A percentile compares a stretch with the other conserved stretches of the same genome.
These are phyloP conservation scores for Lagenidium giganteum DNA, from an alignment of 352 stramenopile genomes.

Conservation along the genomic window DNA sequence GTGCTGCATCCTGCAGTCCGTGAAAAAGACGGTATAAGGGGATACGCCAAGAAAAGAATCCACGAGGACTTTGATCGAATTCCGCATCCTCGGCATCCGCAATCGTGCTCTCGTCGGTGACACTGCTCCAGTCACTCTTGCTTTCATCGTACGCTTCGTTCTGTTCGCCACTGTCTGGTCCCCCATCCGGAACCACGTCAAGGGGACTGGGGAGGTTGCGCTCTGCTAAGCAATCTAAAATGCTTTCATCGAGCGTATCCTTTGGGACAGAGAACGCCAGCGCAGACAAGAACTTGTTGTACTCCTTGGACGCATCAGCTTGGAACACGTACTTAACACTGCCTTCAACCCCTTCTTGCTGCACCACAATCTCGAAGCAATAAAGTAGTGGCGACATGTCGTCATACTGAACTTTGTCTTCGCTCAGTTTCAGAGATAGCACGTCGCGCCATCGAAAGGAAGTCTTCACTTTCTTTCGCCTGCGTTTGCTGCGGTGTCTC, in stretches of 20 bases:
- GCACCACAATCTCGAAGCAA: slow-evolving; percentile 72
- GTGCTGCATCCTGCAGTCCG: slow-evolving; percentile 61
- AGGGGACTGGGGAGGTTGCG: slow-evolving; percentile 58
- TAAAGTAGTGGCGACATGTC: slow-evolving; percentile 79
- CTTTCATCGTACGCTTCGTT: slow-evolving; percentile 49
- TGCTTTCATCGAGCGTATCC: slow-evolving; percentile 54
- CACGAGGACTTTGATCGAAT: slow-evolving; percentile 36
- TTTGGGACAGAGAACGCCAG: slow-evolving; percentile 65
- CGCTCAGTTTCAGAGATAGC: slow-evolving; percentile 42
- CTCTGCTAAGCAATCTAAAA: slow-evolving; percentile 55
- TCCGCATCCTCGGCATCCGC: slow-evolving; percentile 77
- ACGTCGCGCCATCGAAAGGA: slow-evolving; percentile 62
- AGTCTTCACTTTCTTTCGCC: slow-evolving; percentile 59
- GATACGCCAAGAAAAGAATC: slow-evolving; percentile 47
- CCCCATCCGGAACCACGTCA: slow-evolving; percentile 17
- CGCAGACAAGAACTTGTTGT: slow-evolving; percentile 69
- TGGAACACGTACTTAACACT: slow-evolving; percentile 83
- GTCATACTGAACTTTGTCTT: slow-evolving; percentile 74
- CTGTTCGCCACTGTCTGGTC: neutral
- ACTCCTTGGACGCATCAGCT: slow-evolving; percentile 63
- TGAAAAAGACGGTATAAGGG: slow-evolving; percentile 67
- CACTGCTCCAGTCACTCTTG: slow-evolving; percentile 81
- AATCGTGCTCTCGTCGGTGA: slow-evolving; percentile 79
- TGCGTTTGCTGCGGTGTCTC: slow-evolving; percentile 56
- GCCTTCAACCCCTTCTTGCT: slow-evolving; percentile 33